Evolutionary conservation across 2,329 filamentous ascomycete genomes (phyloP), one percentile per base, ranked within the genome.

Genomic region (Aspergillus pseudoviridinutans): DNA sequence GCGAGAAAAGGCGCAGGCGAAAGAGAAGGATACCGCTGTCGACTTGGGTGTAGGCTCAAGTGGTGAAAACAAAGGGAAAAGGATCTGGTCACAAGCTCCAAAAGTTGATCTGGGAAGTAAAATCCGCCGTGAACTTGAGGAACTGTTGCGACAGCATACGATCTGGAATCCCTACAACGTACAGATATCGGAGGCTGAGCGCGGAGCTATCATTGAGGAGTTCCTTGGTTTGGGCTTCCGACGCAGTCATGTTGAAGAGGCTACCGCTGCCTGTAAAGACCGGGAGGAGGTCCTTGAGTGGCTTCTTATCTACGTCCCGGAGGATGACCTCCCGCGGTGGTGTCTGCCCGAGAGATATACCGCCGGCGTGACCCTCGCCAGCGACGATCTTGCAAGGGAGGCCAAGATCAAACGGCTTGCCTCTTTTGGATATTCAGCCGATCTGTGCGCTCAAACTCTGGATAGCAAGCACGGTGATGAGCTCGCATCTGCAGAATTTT

Each of bases 221-320:
- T 82, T 97, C 38, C 81, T 81, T 24, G 83, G 80, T n/a, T 82
- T 95, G 52, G 92, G 91, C 0, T 99, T 99, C 73, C 87, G 93
- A n/a, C 82, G 81, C 66, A 95, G 89, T 67, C 94, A 99, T 70
- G 85, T 92, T 44, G 87, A 95, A 69, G 94, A 99, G 76, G 93
- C 94, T 8, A 85, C 90, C 1, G 86, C 86, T 49, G 86, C 92
- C 67, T 97, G 92, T 78, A 95, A 93, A 73, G 92, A 96, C 71
- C 84, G 89, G 29, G 92, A 97, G 71, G 94, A 99, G 75, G 88
- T 91, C 17, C 81, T 99, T 2, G 93, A 97, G 72, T 99, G 94
- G 94, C 82, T 99, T 17, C 82, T 99, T 51, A 92, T 97, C 53
- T 93, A 99, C 74, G 92, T 99, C 2, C 94, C 94, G 1, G 94